phyloP scores from a whole-genome alignment of 2,329 filamentous ascomycete species.

The Albophoma yamanashiensis region DNA sequence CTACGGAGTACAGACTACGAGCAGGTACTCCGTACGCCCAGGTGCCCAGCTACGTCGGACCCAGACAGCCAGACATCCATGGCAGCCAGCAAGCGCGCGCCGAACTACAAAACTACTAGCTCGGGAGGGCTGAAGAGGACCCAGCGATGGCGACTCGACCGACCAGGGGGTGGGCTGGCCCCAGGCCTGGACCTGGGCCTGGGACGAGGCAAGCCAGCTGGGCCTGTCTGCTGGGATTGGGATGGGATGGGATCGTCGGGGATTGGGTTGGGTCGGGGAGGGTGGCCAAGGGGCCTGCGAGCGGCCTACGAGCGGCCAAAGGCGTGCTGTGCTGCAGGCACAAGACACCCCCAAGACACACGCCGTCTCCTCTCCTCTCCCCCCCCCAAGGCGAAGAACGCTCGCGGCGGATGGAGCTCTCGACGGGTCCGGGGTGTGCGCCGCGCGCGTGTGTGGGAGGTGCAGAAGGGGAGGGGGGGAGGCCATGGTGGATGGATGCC shows the following conservation, averaged over 20 bases:
- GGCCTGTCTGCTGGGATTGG: neutral
- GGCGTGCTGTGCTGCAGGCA: neutral
- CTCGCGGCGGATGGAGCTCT: neutral
- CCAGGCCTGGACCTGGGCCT: slow-evolving; percentile 2
- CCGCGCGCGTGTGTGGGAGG: neutral
- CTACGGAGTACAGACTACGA: neutral
- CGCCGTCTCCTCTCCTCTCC: neutral
- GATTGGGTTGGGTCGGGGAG: neutral
- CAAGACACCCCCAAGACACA: neutral
- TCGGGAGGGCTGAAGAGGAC: slow-evolving; percentile 26
- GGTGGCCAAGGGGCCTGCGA: neutral
- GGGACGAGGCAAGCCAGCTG: neutral
- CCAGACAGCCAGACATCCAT: neutral
- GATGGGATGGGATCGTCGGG: neutral
- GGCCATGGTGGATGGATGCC: neutral
- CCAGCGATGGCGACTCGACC: slow-evolving; percentile 7
- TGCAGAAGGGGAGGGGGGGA: neutral
- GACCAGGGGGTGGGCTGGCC: slow-evolving; percentile 1
- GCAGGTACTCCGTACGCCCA: too few relatives aligned
- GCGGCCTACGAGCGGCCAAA: neutral
- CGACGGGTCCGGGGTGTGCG: neutral
- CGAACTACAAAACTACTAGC: slow-evolving; percentile 16
- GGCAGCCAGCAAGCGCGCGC: neutral
- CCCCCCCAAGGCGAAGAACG: neutral
- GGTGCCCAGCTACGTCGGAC: neutral